These are phyloP conservation scores for Pilasporangium apinafurcum DNA, from an alignment of 352 stramenopile genomes.

Conservation along the genomic window DNA sequence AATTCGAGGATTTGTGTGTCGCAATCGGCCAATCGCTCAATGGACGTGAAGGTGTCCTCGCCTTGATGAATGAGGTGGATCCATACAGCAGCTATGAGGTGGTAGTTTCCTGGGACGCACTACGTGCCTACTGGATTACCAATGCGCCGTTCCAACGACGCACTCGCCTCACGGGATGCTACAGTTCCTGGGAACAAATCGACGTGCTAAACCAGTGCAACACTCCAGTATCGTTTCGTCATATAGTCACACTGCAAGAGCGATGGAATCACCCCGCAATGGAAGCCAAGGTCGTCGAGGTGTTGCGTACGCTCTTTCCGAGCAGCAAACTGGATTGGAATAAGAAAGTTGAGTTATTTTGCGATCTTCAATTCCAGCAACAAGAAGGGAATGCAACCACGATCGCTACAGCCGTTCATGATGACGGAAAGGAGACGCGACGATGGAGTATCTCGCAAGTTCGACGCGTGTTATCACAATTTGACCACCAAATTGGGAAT, in stretches of 20 bases:
- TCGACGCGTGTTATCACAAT: constrained; percentile 15
- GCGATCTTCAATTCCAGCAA: constrained; percentile 33
- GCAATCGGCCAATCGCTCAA: constrained; percentile 30
- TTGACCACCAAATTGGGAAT: constrained; percentile 25
- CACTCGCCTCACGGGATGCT: constrained; percentile 14
- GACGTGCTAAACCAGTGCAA: constrained; percentile 20
- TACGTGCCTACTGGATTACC: constrained; percentile 39
- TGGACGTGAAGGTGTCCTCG: constrained; percentile 12
- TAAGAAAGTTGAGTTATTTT: constrained; percentile 41
- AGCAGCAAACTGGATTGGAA: constrained; percentile 47
- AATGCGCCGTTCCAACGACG: constrained; percentile 52
- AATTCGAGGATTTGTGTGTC: constrained; percentile 64
- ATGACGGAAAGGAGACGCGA: not conserved
- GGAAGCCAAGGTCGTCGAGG: constrained; percentile 29
- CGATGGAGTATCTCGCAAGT: not conserved
- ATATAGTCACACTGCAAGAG: constrained; percentile 26
- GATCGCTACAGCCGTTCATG: not conserved
- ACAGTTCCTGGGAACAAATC: constrained; percentile 32
- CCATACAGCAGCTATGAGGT: constrained; percentile 13
- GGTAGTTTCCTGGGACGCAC: constrained; percentile 42
- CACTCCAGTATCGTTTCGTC: constrained; percentile 18
- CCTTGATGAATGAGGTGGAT: constrained; percentile 39
- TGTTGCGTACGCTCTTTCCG: constrained; percentile 38
- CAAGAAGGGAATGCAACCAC: not conserved
- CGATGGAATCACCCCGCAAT: constrained; percentile 47